These are phyloP conservation scores for Pythium periplocum DNA, from an alignment of 352 stramenopile species.

Conservation along the genomic window DNA sequence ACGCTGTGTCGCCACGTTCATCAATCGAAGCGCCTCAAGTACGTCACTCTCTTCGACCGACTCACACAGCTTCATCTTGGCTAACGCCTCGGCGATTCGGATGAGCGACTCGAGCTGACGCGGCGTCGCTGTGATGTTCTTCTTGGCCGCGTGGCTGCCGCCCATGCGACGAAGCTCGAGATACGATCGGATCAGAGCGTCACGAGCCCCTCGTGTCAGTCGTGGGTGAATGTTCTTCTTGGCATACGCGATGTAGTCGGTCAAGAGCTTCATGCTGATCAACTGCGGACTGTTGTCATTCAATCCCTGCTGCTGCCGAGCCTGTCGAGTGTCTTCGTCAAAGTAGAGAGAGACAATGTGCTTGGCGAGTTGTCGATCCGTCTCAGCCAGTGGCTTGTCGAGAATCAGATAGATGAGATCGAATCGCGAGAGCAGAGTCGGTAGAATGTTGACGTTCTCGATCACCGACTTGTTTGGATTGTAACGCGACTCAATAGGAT, in stretches of 20 bases:
- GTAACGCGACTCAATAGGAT: slow-evolving; percentile 98
- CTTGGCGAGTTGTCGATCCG: slow-evolving; percentile 93
- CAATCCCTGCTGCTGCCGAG: slow-evolving; percentile 20
- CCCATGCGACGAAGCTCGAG: slow-evolving; percentile 86
- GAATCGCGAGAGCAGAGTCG: slow-evolving; percentile 97
- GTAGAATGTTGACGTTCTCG: slow-evolving; percentile 98
- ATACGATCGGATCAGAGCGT: slow-evolving; percentile 92
- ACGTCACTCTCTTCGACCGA: slow-evolving; percentile 83
- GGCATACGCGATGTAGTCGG: slow-evolving; percentile 97
- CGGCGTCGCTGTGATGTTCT: slow-evolving; percentile 98
- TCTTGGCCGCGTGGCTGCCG: slow-evolving; percentile 54
- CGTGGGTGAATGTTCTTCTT: slow-evolving; percentile 90
- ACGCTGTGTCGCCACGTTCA: slow-evolving; percentile 96
- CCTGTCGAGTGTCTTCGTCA: slow-evolving; percentile 63
- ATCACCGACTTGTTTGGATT: slow-evolving; percentile 97
- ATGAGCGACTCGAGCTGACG: slow-evolving; percentile 98
- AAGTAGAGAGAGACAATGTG: slow-evolving; percentile 98
- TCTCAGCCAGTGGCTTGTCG: slow-evolving; percentile 93
- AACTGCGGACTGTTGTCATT: slow-evolving; percentile 40
- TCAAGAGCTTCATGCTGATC: slow-evolving; percentile 78
- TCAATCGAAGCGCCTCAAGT: slow-evolving; percentile 93
- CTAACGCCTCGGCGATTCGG: slow-evolving; percentile 95
- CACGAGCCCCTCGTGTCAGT: slow-evolving; percentile 86
- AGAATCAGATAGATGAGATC: slow-evolving; percentile 99
- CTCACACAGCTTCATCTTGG: slow-evolving; percentile 91